Conservation (phyloP, 305 asterid genomes). For the Fraxinus sp. region DNA sequence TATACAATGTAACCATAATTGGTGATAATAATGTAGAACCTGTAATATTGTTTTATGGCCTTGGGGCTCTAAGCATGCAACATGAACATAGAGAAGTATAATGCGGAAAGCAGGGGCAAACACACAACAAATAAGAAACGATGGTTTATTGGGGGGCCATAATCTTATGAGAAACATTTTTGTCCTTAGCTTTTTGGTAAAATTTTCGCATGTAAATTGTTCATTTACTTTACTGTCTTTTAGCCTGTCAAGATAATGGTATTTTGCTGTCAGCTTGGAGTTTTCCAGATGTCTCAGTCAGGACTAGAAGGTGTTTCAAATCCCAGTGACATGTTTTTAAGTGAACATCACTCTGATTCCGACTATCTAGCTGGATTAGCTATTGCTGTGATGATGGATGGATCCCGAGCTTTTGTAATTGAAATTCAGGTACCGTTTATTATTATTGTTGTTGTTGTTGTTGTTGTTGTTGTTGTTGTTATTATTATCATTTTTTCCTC, state of each 20-base stretch:
- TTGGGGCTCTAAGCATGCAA: not conserved
- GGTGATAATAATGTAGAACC: not conserved
- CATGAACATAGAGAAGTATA: conserved; percentile 13
- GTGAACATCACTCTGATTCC: conserved; percentile 74
- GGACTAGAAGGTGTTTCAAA: conserved; percentile 77
- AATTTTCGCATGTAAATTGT: not conserved
- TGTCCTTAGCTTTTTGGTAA: conserved; percentile 8
- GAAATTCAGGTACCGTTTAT: conserved; percentile 67
- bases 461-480: no score
- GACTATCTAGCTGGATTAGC: conserved; percentile 87
- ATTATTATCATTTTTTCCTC: not conserved
- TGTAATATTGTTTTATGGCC: not conserved
- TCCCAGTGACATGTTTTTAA: conserved; percentile 86
- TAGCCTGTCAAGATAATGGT: conserved; percentile 24
- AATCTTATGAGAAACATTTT: conserved; percentile 17
- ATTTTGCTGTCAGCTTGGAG: conserved; percentile 78
- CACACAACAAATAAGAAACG: conserved; percentile 6
- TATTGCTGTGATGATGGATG: conserved; percentile 84
- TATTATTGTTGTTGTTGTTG: no score
- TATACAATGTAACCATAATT: not conserved
- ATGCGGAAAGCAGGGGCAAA: not conserved
- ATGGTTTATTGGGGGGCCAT: conserved; percentile 5
- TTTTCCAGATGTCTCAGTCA: conserved; percentile 71
- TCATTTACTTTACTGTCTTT: not conserved
- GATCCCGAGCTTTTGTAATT: conserved; percentile 82